phyloP scores from a whole-genome alignment of 176 grass and related monocot species.

The Musa itinerans region DNA sequence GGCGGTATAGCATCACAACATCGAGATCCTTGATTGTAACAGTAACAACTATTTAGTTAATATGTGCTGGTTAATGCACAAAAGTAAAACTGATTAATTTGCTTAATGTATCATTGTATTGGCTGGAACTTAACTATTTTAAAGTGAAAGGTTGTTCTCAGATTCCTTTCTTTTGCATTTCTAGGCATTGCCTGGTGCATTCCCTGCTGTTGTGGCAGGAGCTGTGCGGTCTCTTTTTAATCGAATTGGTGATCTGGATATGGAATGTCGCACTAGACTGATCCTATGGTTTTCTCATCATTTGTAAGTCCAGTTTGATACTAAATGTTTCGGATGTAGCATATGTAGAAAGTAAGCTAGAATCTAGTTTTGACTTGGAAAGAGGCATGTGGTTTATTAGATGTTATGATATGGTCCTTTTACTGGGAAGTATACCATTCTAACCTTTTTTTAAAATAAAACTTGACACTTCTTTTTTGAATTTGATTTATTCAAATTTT shows the following conservation, averaged over 20 bases:
- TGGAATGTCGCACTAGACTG: conserved; percentile 84
- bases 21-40: not conserved
- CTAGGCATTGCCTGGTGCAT: conserved; percentile 91
- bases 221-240: conserved; percentile 96
- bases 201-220: conserved; percentile 90
- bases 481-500: too few relatives aligned
- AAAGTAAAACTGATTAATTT: not conserved
- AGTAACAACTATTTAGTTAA: not conserved
- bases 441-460: too few relatives aligned
- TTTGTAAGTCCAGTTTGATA: conserved; percentile 48
- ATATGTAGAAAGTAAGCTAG: not conserved
- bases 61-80: not conserved
- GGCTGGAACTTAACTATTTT: not conserved
- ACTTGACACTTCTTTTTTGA: too few relatives aligned
- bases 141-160: not conserved
- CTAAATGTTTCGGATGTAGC: not conserved
- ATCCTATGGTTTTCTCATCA: conserved; percentile 99
- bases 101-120: not conserved
- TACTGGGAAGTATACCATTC: too few relatives aligned
- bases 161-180: conserved; percentile 13
- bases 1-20: not conserved
- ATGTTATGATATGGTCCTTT: too few relatives aligned
- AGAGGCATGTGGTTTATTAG: too few relatives aligned
- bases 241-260: conserved; percentile 89
- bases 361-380: not conserved